A percentile compares a stretch with the other conserved stretches of the same genome.
Evolutionary conservation across 2,329 filamentous ascomycete species (phyloP).

Genomic region (Sarocladium strictum): DNA sequence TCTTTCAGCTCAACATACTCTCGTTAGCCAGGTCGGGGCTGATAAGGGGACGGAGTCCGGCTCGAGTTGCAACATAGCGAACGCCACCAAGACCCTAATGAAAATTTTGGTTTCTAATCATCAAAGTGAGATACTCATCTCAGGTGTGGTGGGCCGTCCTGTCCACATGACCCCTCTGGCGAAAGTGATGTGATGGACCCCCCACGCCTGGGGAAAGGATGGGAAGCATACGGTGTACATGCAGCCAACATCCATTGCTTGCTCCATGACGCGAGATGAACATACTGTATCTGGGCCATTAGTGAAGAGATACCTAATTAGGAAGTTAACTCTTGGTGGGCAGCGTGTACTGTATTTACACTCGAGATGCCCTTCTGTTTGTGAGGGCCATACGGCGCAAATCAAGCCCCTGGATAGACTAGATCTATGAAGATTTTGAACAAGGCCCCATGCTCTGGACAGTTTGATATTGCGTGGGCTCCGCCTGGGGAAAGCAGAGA

Average conservation of each 20-base stretch:
- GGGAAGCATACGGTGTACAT: neutral
- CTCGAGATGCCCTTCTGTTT: too few species aligned
- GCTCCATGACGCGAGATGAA: neutral
- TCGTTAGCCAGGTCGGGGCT: too few species aligned
- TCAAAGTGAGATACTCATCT: neutral
- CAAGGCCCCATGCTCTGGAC: neutral
- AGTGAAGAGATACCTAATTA: neutral
- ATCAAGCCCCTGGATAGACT: too few species aligned
- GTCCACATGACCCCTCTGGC: constrained; percentile 1
- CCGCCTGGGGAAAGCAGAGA: constrained; percentile 7
- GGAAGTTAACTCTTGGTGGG: too few species aligned
- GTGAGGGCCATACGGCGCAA: too few species aligned
- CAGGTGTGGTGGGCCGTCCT: constrained; percentile 2
- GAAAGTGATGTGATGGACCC: neutral
- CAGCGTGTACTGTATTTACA: too few species aligned
- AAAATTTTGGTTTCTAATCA: neutral
- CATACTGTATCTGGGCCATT: neutral
- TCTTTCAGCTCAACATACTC: too few species aligned
- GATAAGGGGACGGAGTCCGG: too few species aligned
- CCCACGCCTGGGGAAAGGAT: neutral
- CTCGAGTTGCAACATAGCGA: neutral
- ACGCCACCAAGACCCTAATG: neutral
- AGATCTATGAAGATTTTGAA: too few species aligned
- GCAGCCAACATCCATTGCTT: neutral
- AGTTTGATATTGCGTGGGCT: neutral